These are phyloP conservation scores for Colletotrichum sp. DNA, from an alignment of 2,329 filamentous ascomycete genomes.

Conservation along the genomic window DNA sequence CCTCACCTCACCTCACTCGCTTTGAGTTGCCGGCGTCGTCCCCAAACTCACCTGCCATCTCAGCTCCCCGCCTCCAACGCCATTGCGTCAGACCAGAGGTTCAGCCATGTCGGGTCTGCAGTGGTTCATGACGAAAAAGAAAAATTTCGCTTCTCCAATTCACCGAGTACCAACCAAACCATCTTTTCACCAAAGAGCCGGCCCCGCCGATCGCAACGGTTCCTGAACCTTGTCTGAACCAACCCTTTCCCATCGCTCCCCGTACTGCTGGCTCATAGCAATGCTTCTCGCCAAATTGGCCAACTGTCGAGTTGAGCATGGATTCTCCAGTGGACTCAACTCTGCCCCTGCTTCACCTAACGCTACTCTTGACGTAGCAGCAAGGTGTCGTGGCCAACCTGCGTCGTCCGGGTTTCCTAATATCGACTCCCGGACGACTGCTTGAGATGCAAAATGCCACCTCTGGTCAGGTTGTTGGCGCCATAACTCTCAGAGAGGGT, in stretches of 20 bases:
- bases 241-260: not conserved
- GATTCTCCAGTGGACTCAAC: conserved; percentile 1
- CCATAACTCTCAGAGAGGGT: not conserved
- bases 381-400: conserved; percentile 2
- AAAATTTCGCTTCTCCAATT: not conserved
- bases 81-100: conserved; percentile 13
- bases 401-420: conserved; percentile 4
- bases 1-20: not conserved
- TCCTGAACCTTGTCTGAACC: conserved; percentile 13
- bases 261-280: not conserved
- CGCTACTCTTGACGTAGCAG: not conserved
- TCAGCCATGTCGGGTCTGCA: not conserved
- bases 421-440: conserved; percentile 6
- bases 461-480: not conserved
- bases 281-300: not conserved
- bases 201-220: conserved; percentile 14
- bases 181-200: not conserved
- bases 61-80: not conserved
- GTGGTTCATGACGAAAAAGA: not conserved
- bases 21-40: not conserved
- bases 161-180: not conserved
- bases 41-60: not conserved
- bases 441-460: not conserved
- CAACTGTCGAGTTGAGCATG: not conserved
- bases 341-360: not conserved